These are phyloP conservation scores for Neodidymelliopsis sp. DNA, from an alignment of 2,329 filamentous ascomycete genomes.

Conservation along the genomic window DNA sequence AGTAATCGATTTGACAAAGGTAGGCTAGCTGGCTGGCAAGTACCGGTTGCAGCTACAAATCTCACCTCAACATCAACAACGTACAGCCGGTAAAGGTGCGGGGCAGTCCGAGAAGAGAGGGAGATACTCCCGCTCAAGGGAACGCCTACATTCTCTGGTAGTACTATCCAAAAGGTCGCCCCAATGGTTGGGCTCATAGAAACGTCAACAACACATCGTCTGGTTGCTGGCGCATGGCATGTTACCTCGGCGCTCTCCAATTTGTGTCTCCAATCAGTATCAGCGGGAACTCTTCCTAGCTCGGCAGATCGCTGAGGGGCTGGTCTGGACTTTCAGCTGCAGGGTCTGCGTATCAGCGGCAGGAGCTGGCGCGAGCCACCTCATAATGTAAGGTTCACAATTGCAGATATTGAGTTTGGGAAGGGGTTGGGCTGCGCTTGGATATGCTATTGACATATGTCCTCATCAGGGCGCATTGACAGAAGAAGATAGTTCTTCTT, in stretches of 20 bases:
- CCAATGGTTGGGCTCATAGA: background rate
- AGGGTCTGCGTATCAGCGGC: conserved; percentile 16
- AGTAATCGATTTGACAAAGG: background rate
- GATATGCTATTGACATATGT: background rate
- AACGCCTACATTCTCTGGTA: too few relatives aligned
- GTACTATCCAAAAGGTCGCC: too few relatives aligned
- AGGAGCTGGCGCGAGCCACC: conserved; percentile 11
- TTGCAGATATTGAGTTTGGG: background rate
- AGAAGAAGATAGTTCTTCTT: too few relatives aligned
- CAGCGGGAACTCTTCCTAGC: conserved; percentile 4
- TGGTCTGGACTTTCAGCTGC: conserved; percentile 19
- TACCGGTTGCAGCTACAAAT: conserved; percentile 2
- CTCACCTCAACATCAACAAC: conserved; percentile 4
- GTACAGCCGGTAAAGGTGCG: background rate
- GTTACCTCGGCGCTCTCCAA: background rate
- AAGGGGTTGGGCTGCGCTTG: background rate
- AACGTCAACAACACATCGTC: background rate
- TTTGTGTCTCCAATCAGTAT: background rate
- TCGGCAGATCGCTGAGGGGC: conserved; percentile 1
- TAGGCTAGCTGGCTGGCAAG: conserved; percentile 2
- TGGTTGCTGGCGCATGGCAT: background rate
- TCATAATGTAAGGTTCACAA: conserved; percentile 2
- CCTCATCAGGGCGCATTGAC: too few relatives aligned
- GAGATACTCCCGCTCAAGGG: background rate
- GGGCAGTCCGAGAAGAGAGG: conserved; percentile 1